These are phyloP conservation scores for Tolypocladium cylindrosporum DNA, from an alignment of 2,329 filamentous ascomycete species.

Conservation along the genomic window DNA sequence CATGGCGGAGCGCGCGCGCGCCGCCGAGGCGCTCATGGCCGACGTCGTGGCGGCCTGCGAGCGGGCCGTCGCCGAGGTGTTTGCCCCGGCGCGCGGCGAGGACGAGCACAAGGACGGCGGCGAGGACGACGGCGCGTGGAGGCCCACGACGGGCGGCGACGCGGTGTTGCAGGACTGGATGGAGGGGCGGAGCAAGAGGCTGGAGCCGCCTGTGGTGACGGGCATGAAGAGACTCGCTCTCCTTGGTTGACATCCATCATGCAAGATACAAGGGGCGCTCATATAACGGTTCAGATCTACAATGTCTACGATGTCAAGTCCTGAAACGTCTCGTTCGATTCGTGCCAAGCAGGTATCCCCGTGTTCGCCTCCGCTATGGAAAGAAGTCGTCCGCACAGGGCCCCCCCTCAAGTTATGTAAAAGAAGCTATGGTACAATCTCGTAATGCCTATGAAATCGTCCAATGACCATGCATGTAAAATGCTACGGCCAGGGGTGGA, in stretches of 20 bases:
- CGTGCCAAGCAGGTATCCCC: constrained; percentile 10
- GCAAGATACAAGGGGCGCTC: neutral
- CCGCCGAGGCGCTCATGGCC: constrained; percentile 62
- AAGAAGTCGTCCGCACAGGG: neutral
- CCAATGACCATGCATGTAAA: neutral
- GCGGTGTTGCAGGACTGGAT: constrained; percentile 42
- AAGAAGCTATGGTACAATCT: neutral
- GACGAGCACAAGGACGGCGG: constrained; percentile 10
- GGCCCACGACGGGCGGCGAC: constrained; percentile 36
- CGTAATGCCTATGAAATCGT: neutral
- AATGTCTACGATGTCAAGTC: neutral
- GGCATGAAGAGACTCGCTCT: constrained; percentile 39
- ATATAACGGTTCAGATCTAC: neutral
- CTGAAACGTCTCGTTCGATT: constrained; percentile 1
- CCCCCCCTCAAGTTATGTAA: neutral
- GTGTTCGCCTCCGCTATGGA: constrained; percentile 24
- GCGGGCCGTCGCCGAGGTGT: constrained; percentile 62
- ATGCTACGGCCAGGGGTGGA: neutral
- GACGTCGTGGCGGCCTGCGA: constrained; percentile 65
- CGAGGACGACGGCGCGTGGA: constrained; percentile 16
- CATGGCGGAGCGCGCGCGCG: constrained; percentile 80
- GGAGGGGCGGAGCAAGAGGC: constrained; percentile 31
- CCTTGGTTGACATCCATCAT: constrained; percentile 27
- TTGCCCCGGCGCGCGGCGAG: constrained; percentile 23
- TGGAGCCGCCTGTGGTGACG: constrained; percentile 38